Evolutionary conservation across 1,139 yeast species (phyloP), one percentile per base, ranked within the genome.

Genomic region (Starmera stellimalicola): DNA sequence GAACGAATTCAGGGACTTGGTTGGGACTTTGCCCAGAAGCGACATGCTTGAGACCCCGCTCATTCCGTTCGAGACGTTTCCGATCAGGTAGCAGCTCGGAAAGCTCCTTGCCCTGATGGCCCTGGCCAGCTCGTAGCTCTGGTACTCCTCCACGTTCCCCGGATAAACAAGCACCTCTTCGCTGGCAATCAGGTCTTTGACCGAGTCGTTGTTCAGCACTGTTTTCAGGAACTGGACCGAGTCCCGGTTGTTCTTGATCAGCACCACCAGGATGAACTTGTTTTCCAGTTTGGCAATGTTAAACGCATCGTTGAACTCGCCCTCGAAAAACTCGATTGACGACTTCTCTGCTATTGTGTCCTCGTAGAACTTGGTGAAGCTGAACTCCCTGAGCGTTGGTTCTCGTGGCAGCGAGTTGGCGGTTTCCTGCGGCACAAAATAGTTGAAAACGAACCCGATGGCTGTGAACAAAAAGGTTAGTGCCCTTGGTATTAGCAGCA

Each of bases 31-130:
- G 5, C 54, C 44, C 17, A 58, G 35, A 0, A 60, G 38, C 1
- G 63, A 57, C 47, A 59, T 48, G 10, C 55, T 49, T 1, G 57
- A 50, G 2, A 48, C 37, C 2, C 56, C 55, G 34, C 45, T 49
- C 12, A 52, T 35, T 1, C 60, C 55, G 18, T 56, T 57, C 15
- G 58, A 32, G 5, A 59, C 64, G 36, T 60, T 60, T 3, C 57
- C 65, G 30, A 60, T 39, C n/a, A 61, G 36, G n/a, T 54, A 44
- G 18, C 52, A 51, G 18, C 57, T 54, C 1, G 65, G 64, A 0
- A 57, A 42, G 23, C 46, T 43, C 24, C 45, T 50, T 2, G 56
- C 38, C 10, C 43, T 49, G 16, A 60, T 29, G 16, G 47, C 44
- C 20, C 45, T 46, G 2, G 61, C 53, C 7, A 61, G 45, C 12